A percentile compares a stretch with the other conserved stretches of the same genome.
Evolutionary conservation across 1,284 basidiomycete species (phyloP).

Genomic region (Cystobasidium slooffiae): DNA sequence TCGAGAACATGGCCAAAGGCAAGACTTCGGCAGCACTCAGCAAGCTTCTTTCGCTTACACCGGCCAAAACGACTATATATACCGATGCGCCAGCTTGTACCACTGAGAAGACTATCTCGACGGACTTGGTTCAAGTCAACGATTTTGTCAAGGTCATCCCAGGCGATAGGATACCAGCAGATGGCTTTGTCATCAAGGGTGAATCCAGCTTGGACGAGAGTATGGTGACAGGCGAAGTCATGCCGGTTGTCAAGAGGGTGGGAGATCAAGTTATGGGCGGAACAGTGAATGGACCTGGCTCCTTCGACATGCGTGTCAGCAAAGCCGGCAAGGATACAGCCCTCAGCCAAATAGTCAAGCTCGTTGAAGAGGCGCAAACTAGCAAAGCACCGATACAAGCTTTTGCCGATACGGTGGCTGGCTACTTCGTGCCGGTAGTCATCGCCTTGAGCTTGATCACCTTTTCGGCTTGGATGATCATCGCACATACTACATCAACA

Average conservation of each 20-base stretch:
- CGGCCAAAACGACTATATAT: slow-evolving; percentile 94
- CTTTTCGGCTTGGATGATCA: slow-evolving; percentile 80
- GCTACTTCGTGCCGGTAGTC: slow-evolving; percentile 92
- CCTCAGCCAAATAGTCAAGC: slow-evolving; percentile 90
- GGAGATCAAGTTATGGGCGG: slow-evolving; percentile 91
- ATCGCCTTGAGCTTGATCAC: slow-evolving; percentile 80
- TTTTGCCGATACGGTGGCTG: slow-evolving; percentile 92
- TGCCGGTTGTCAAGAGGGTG: slow-evolving; percentile 80
- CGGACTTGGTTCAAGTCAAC: slow-evolving; percentile 91
- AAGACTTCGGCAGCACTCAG: slow-evolving; percentile 95
- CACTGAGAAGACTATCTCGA: slow-evolving; percentile 85
- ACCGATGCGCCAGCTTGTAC: slow-evolving; percentile 76
- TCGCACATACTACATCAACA: slow-evolving; percentile 67
- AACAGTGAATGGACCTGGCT: slow-evolving; percentile 93
- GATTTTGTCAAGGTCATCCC: slow-evolving; percentile 94
- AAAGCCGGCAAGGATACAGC: slow-evolving; percentile 96
- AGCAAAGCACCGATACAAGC: slow-evolving; percentile 97
- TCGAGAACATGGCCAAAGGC: slow-evolving; percentile 96
- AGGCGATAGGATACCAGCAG: slow-evolving; percentile 94
- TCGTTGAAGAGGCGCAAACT: slow-evolving; percentile 97
- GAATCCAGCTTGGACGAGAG: slow-evolving; percentile 91
- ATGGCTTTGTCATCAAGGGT: slow-evolving; percentile 85
- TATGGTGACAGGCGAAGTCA: slow-evolving; percentile 95
- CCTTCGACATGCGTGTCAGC: slow-evolving; percentile 93
- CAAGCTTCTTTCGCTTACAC: slow-evolving; percentile 91